phyloP scores from a whole-genome alignment of 2,329 filamentous ascomycete genomes.

The Diplodia intermedia region DNA sequence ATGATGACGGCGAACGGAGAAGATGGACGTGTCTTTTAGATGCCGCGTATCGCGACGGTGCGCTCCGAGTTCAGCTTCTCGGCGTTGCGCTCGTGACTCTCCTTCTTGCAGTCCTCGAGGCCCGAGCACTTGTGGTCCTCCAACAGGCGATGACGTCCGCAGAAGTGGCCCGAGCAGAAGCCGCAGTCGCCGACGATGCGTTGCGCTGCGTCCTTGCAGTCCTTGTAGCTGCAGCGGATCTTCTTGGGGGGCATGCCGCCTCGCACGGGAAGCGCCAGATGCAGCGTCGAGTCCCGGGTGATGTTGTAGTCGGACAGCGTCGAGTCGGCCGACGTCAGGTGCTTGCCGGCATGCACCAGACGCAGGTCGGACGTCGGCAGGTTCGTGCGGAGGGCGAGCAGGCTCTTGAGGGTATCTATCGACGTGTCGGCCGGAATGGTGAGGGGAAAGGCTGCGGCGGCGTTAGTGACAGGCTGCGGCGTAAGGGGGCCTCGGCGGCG shows the following conservation, averaged over 20 bases:
- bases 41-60: constrained; percentile 91
- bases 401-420: constrained; percentile 61
- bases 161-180: constrained; percentile 94
- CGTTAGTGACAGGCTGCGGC: constrained; percentile 37
- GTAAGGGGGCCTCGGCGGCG: constrained; percentile 35
- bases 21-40: constrained; percentile 56
- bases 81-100: constrained; percentile 92
- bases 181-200: constrained; percentile 95
- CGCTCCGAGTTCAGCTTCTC: constrained; percentile 91
- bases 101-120: constrained; percentile 96
- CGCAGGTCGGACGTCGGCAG: constrained; percentile 59
- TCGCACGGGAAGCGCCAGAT: constrained; percentile 64
- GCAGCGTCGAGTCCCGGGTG: constrained; percentile 58
- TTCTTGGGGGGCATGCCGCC: constrained; percentile 70
- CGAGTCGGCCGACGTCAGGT: constrained; percentile 53
- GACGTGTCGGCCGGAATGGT: constrained; percentile 62
- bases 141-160: constrained; percentile 89
- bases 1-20: constrained; percentile 1
- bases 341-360: constrained; percentile 65
- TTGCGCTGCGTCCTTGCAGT: constrained; percentile 86
- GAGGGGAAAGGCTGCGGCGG: constrained; percentile 61
- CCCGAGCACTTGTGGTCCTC: constrained; percentile 94
- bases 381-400: constrained; percentile 65
- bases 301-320: constrained; percentile 59
- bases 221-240: constrained; percentile 85